A percentile compares a stretch with the other conserved stretches of the same genome.
These are phyloP conservation scores for Cardamine chenopodiifolia DNA, from an alignment of 345 rosid species.

Conservation along the genomic window DNA sequence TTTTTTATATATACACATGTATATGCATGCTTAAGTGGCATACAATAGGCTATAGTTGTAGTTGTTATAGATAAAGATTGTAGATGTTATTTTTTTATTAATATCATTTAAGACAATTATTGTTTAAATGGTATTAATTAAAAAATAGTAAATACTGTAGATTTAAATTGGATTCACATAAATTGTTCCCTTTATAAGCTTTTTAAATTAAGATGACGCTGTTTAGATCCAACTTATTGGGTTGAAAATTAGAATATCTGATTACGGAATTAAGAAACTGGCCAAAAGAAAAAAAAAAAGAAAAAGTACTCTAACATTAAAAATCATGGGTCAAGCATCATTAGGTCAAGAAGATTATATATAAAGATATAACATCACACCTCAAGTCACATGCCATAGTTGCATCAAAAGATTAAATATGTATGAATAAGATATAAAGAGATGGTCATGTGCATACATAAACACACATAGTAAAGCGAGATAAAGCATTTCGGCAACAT, in stretches of 20 bases:
- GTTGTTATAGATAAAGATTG: not conserved
- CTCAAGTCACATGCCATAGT: constrained; percentile 44
- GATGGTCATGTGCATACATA: constrained; percentile 29
- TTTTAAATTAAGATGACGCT: constrained; percentile 1
- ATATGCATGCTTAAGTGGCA: not conserved
- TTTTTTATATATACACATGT: too few relatives aligned
- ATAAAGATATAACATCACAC: constrained; percentile 39
- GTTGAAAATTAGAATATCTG: not conserved
- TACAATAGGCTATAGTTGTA: not conserved
- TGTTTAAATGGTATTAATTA: not conserved
- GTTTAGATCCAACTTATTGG: constrained; percentile 18
- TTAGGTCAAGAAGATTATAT: constrained; percentile 38
- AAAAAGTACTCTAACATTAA: too few relatives aligned
- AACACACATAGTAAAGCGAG: constrained; percentile 5
- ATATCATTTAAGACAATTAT: not conserved
- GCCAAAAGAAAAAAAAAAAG: constrained; percentile 21
- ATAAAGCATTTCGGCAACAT: constrained; percentile 40
- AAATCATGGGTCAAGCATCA: constrained; percentile 44
- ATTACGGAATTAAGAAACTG: constrained; percentile 13
- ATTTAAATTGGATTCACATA: not conserved
- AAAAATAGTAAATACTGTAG: not conserved
- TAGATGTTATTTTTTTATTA: too few relatives aligned
- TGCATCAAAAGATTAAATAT: constrained; percentile 31
- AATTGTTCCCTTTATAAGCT: not conserved
- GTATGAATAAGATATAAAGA: constrained; percentile 5